A percentile compares a stretch with the other conserved stretches of the same genome.
Evolutionary conservation across 768 basidiomycete species (phyloP).

Genomic region (Mrakia hoshinonis): DNA sequence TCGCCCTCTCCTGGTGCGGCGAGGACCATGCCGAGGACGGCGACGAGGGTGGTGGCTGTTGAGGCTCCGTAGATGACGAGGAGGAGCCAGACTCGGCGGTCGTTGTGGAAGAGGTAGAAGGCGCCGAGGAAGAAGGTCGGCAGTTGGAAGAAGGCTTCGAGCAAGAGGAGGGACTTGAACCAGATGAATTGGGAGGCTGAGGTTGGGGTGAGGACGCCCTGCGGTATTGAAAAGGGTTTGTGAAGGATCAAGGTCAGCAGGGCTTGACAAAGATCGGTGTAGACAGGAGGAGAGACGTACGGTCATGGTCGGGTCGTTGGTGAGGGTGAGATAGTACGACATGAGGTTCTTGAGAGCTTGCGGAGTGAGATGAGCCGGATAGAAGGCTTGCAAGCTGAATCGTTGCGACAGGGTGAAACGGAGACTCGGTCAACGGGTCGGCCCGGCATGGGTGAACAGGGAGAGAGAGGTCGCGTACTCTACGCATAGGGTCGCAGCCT

Average conservation of each 20-base stretch:
- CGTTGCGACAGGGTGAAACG: background rate
- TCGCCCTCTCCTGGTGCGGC: slow-evolving; percentile 40
- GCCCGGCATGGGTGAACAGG: background rate
- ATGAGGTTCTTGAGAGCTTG: slow-evolving; percentile 48
- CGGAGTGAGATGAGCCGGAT: slow-evolving; percentile 48
- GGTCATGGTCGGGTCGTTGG: slow-evolving; percentile 29
- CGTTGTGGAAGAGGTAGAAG: slow-evolving; percentile 38
- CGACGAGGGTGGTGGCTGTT: slow-evolving; percentile 65
- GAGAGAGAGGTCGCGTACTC: slow-evolving; percentile 46
- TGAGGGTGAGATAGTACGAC: slow-evolving; percentile 28
- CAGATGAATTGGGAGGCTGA: background rate
- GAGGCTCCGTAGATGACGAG: slow-evolving; percentile 68
- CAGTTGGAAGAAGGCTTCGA: slow-evolving; percentile 49
- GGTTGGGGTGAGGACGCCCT: background rate
- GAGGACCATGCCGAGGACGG: slow-evolving; percentile 59
- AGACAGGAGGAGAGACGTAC: slow-evolving; percentile 20
- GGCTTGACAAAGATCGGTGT: slow-evolving; percentile 3
- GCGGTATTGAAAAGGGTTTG: background rate
- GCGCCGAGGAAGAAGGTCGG: slow-evolving; percentile 67
- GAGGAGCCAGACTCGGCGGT: slow-evolving; percentile 52
- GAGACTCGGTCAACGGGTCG: background rate
- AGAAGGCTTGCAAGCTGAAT: slow-evolving; percentile 53
- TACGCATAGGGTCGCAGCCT: slow-evolving; percentile 56
- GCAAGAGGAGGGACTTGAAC: slow-evolving; percentile 33
- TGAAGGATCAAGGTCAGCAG: background rate